Conservation (phyloP, 2,329 filamentous ascomycete genomes). For the Paecilomyces fulvus region DNA sequence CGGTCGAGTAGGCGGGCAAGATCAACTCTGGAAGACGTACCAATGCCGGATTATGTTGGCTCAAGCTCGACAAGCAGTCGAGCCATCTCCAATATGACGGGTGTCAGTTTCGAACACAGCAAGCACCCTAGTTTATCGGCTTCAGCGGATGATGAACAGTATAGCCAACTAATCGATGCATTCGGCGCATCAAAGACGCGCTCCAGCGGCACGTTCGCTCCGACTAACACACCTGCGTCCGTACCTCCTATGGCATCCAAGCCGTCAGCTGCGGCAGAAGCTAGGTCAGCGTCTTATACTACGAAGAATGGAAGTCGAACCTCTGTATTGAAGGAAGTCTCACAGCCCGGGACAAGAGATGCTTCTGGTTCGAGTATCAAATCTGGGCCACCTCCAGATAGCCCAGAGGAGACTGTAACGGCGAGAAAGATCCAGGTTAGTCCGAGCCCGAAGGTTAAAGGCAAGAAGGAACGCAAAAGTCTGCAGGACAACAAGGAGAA, state of each 20-base stretch:
- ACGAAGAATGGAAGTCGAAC: constrained; percentile 11
- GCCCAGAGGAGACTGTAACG: constrained; percentile 10
- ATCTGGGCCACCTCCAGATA: constrained; percentile 13
- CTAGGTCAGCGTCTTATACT: constrained; percentile 17
- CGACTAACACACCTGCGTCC: constrained; percentile 21
- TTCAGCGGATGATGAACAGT: constrained; percentile 29
- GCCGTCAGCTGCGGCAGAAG: constrained; percentile 21
- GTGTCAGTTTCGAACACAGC: constrained; percentile 34
- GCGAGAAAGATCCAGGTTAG: constrained; percentile 20
- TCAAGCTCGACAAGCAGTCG: constrained; percentile 33
- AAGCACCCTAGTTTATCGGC: constrained; percentile 28
- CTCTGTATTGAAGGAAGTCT: constrained; percentile 20
- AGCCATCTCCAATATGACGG: constrained; percentile 33
- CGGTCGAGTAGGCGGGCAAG: constrained; percentile 21
- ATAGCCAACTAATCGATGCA: constrained; percentile 27
- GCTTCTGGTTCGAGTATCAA: constrained; percentile 23
- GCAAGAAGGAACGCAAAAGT: constrained; percentile 23
- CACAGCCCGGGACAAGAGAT: constrained; percentile 20
- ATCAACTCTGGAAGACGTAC: constrained; percentile 36
- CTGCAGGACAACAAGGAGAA: constrained; percentile 15
- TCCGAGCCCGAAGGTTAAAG: constrained; percentile 22
- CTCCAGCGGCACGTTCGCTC: constrained; percentile 20
- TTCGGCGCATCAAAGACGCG: constrained; percentile 27
- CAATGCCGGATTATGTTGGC: constrained; percentile 42
- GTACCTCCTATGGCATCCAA: constrained; percentile 13